A percentile compares a stretch with the other conserved stretches of the same genome.
These are phyloP conservation scores for Ploettnerulaceae sp. DNA, from an alignment of 2,329 filamentous ascomycete genomes.

Conservation along the genomic window DNA sequence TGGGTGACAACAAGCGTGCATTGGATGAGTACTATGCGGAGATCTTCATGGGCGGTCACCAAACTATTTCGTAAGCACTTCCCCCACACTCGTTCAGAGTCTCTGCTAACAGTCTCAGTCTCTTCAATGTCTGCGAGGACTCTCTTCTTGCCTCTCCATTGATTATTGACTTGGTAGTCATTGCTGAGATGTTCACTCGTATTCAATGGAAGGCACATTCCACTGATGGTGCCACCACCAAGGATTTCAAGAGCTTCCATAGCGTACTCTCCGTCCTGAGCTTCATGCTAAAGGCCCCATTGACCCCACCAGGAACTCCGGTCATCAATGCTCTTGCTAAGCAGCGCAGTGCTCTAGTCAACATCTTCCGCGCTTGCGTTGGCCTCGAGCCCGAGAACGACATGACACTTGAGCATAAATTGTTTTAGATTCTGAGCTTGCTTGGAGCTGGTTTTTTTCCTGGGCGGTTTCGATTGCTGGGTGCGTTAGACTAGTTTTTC, in stretches of 20 bases:
- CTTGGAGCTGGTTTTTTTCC: conserved; percentile 2
- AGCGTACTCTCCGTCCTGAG: conserved; percentile 93
- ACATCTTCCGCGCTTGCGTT: conserved; percentile 97
- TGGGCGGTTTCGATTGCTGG: conserved; percentile 1
- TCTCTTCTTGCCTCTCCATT: conserved; percentile 91
- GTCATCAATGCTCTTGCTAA: conserved; percentile 95
- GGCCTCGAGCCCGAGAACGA: conserved; percentile 96
- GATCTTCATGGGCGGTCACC: conserved; percentile 98
- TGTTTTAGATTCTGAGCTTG: conserved; percentile 57
- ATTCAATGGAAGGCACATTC: conserved; percentile 78
- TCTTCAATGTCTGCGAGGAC: conserved; percentile 99
- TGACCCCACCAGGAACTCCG: conserved; percentile 90
- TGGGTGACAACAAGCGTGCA: conserved; percentile 98
- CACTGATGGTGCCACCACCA: conserved; percentile 46
- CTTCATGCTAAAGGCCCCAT: conserved; percentile 97
- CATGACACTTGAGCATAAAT: conserved; percentile 99
- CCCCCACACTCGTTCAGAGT: conserved; percentile 24
- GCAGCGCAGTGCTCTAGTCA: conserved; percentile 89
- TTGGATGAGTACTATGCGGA: conserved; percentile 99
- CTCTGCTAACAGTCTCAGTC: conserved; percentile 42
- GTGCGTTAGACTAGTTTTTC: not conserved
- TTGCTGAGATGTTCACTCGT: conserved; percentile 97
- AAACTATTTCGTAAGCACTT: conserved; percentile 74
- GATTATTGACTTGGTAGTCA: conserved; percentile 91
- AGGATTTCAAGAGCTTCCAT: conserved; percentile 89